Percentiles rank a stretch among this genome's conserved stretches.
These are phyloP conservation scores for Persicaria tinctoria DNA, from an alignment of 148 eudicot genomes.

Conservation along the genomic window DNA sequence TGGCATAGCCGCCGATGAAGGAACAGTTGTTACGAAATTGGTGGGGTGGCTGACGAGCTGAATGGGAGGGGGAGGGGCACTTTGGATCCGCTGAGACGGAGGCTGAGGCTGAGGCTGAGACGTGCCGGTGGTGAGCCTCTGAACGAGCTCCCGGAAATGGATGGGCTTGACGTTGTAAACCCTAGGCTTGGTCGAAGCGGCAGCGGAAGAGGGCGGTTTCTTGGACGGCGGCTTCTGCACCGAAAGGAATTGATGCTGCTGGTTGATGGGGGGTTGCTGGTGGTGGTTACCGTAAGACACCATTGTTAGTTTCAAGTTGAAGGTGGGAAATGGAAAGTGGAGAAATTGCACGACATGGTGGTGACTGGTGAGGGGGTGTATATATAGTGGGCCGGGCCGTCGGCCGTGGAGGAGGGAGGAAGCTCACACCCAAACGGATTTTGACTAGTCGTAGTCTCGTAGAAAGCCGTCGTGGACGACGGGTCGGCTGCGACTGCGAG, in stretches of 20 bases:
- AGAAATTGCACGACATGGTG: too few species aligned
- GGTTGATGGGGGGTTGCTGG: background rate
- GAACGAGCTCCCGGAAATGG: constrained; percentile 62
- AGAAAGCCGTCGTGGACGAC: too few species aligned
- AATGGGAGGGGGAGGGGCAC: constrained; percentile 45
- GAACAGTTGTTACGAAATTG: background rate
- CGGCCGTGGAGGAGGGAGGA: too few species aligned
- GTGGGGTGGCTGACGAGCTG: constrained; percentile 10
- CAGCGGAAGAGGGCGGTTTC: background rate
- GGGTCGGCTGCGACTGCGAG: too few species aligned
- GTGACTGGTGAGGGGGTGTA: too few species aligned
- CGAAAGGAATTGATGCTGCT: background rate
- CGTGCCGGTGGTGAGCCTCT: constrained; percentile 45
- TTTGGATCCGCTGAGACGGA: constrained; percentile 23
- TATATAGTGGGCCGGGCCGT: too few species aligned
- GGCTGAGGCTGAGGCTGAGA: constrained; percentile 8
- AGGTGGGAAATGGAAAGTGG: too few species aligned
- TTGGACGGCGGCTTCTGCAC: constrained; percentile 6
- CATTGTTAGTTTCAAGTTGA: background rate
- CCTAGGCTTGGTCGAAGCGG: constrained; percentile 31
- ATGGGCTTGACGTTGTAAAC: constrained; percentile 55
- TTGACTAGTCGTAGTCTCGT: too few species aligned
- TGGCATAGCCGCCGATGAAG: background rate
- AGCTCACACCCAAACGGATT: too few species aligned
- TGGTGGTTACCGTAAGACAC: background rate